Evolutionary conservation across 2,329 filamentous ascomycete genomes (phyloP).

Genomic region (Boeremia lycopersici): DNA sequence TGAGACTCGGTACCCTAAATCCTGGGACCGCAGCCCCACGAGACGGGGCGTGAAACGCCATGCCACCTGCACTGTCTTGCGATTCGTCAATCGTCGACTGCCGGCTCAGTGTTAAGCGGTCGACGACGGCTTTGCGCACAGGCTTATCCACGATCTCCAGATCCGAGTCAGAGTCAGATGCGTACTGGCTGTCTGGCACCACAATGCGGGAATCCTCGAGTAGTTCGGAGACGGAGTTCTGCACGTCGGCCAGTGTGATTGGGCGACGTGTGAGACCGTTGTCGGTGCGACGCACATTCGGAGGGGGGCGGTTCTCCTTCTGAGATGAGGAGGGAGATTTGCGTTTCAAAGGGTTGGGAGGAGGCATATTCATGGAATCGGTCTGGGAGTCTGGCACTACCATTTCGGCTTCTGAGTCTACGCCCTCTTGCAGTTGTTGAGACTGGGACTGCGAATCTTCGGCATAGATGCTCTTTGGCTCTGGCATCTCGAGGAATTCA

Average conservation of each 20-base stretch:
- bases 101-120: slow-evolving; percentile 75
- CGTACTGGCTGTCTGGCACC: slow-evolving; percentile 60
- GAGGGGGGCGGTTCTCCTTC: slow-evolving; percentile 56
- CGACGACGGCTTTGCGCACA: slow-evolving; percentile 60
- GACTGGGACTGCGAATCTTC: slow-evolving; percentile 40
- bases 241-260: slow-evolving; percentile 77
- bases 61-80: slow-evolving; percentile 35
- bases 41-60: slow-evolving; percentile 62
- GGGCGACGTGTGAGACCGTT: slow-evolving; percentile 66
- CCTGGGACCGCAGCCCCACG: slow-evolving; percentile 41
- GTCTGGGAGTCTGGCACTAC: slow-evolving; percentile 41
- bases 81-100: slow-evolving; percentile 37
- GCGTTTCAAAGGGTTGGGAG: slow-evolving; percentile 46
- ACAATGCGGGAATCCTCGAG: slow-evolving; percentile 67
- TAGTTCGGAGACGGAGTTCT: slow-evolving; percentile 81
- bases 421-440: not conserved
- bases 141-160: slow-evolving; percentile 46
- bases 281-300: slow-evolving; percentile 66
- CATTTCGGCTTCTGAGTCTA: slow-evolving; percentile 19
- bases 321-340: slow-evolving; percentile 51
- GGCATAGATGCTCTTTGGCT: slow-evolving; percentile 28
- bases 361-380: slow-evolving; percentile 12
- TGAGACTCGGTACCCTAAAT: slow-evolving; percentile 73
- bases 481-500: slow-evolving; percentile 70
- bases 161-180: slow-evolving; percentile 41